Percentiles rank a stretch among this genome's conserved stretches.
These are phyloP conservation scores for Aspergillus sp. DNA, from an alignment of 2,329 filamentous ascomycete genomes.

Conservation along the genomic window DNA sequence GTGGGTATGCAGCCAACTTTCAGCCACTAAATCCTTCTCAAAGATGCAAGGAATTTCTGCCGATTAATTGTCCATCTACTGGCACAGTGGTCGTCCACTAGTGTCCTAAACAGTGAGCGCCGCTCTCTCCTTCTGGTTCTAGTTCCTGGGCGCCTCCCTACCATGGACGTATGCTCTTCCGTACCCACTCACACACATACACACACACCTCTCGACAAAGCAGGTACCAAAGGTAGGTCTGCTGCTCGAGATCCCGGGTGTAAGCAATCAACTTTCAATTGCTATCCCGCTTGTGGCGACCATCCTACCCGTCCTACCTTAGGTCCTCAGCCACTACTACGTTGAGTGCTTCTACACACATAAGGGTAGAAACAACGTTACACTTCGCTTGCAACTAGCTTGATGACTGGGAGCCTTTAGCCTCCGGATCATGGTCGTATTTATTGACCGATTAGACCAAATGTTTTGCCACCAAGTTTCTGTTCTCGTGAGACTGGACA, in stretches of 20 bases:
- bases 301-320: constrained; percentile 1
- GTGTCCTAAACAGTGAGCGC: not conserved
- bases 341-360: not conserved
- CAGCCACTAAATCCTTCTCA: not conserved
- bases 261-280: not conserved
- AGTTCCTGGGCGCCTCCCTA: not conserved
- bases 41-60: not conserved
- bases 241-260: not conserved
- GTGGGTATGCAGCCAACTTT: not conserved
- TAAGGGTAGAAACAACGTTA: not conserved
- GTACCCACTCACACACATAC: not conserved
- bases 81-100: not conserved
- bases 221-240: not conserved
- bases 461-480: not conserved
- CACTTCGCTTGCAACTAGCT: not conserved
- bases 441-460: not conserved
- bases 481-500: not conserved
- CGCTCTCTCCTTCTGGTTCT: not conserved
- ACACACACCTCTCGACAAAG: not conserved
- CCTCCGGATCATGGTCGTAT: not conserved
- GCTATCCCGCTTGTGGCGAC: not conserved
- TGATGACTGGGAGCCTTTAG: not conserved
- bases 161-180: not conserved
- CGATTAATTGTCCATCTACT: not conserved
- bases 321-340: not conserved